A percentile compares a stretch with the other conserved stretches of the same genome.
These are phyloP conservation scores for Podospora pseudopauciseta DNA, from an alignment of 495 filamentous ascomycete species.

Conservation along the genomic window DNA sequence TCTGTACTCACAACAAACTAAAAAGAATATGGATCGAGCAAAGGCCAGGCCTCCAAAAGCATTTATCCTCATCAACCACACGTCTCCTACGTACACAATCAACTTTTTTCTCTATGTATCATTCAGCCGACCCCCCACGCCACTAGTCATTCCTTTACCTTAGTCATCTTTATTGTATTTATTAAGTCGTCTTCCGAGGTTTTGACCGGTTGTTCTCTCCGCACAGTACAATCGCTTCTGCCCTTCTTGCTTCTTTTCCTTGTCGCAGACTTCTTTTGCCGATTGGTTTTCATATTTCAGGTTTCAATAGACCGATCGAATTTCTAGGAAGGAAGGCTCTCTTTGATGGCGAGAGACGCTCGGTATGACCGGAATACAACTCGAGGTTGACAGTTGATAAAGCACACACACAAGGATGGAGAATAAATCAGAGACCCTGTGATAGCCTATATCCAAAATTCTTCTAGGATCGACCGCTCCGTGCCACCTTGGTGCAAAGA, in stretches of 20 bases:
- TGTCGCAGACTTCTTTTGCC: background rate
- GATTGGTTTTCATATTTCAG: background rate
- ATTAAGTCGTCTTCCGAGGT: background rate
- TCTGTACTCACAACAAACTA: background rate
- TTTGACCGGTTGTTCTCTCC: background rate
- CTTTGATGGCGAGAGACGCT: no score
- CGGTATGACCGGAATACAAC: background rate
- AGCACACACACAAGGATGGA: background rate
- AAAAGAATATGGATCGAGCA: background rate
- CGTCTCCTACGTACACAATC: background rate
- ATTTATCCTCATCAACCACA: background rate
- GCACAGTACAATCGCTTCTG: background rate
- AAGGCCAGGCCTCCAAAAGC: background rate
- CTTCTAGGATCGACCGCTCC: background rate
- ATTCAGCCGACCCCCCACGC: background rate
- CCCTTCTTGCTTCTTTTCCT: background rate
- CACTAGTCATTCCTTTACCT: background rate
- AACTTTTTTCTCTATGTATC: background rate
- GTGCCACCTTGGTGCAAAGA: background rate
- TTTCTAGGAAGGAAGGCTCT: background rate
- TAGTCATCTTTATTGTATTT: background rate
- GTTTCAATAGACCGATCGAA: background rate
- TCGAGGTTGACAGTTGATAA: background rate
- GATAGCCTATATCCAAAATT: background rate
- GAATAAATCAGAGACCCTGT: background rate